Evolutionary conservation across 169 alveolate genomes (phyloP).

Genomic region (Plasmodium knowlesi): DNA sequence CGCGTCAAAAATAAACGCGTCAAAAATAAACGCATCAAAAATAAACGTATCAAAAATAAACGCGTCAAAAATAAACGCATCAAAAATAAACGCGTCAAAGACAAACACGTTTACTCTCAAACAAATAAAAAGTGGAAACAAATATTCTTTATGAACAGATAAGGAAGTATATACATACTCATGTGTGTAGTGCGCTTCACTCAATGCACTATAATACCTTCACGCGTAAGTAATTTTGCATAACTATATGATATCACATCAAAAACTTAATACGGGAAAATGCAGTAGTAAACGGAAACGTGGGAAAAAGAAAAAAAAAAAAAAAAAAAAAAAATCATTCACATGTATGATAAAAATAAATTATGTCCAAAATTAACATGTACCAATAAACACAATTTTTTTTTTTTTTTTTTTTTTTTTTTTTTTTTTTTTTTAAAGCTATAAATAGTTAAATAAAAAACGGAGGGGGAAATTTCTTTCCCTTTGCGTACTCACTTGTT

Average conservation of each 20-base stretch:
- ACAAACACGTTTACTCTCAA: background rate
- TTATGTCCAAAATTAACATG: slow-evolving; percentile 1
- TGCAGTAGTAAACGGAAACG: slow-evolving; percentile 1
- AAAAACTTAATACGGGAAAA: slow-evolving; percentile 2
- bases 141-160: background rate
- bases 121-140: slow-evolving; percentile 8
- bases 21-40: background rate
- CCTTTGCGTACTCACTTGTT: slow-evolving; percentile 3
- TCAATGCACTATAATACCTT: background rate
- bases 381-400: background rate
- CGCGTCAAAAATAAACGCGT: background rate
- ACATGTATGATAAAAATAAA: background rate
- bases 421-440: slow-evolving; percentile 54
- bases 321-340: slow-evolving; percentile 12
- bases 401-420: slow-evolving; percentile 25
- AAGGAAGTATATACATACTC: background rate
- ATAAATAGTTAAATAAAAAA: slow-evolving; percentile 15
- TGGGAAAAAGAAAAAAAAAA: background rate
- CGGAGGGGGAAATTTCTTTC: background rate
- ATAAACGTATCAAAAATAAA: background rate
- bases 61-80: background rate
- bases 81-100: background rate
- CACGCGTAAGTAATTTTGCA: background rate
- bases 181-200: background rate
- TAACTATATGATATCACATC: slow-evolving; percentile 13